These are phyloP conservation scores for Linum lewisii DNA, from an alignment of 345 rosid species.

Conservation along the genomic window DNA sequence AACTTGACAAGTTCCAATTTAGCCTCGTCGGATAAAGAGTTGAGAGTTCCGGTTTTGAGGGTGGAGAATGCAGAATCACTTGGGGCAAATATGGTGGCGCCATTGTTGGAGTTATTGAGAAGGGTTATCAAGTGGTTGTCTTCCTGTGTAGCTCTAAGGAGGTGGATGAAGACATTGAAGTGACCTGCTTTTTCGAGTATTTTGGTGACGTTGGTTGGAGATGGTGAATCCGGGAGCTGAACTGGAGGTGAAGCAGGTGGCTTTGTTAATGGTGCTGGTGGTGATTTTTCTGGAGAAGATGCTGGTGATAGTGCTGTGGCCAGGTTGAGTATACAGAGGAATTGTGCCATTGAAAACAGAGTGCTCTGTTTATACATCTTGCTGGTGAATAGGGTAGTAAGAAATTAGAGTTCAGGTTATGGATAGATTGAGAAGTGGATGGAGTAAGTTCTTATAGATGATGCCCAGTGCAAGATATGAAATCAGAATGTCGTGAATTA, in stretches of 20 bases:
- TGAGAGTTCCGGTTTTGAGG: constrained; percentile 8
- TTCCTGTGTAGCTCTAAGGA: not conserved
- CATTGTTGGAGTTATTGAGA: constrained; percentile 7
- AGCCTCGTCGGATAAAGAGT: constrained; percentile 1
- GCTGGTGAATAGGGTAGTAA: not conserved
- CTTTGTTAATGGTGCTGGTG: constrained; percentile 7
- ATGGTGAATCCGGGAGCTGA: not conserved
- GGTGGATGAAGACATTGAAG: constrained; percentile 1
- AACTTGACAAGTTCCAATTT: constrained; percentile 6
- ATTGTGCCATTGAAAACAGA: not conserved
- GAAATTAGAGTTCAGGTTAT: not conserved
- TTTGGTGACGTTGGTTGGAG: not conserved
- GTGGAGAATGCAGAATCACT: not conserved
- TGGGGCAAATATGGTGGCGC: constrained; percentile 8
- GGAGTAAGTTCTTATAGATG: not conserved
- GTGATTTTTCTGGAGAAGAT: constrained; percentile 7
- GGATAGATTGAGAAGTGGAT: not conserved
- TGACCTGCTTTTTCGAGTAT: constrained; percentile 3
- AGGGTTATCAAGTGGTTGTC: not conserved
- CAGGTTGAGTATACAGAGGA: not conserved
- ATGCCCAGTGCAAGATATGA: not conserved
- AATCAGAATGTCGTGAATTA: not conserved
- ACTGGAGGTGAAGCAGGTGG: not conserved
- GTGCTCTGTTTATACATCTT: not conserved
- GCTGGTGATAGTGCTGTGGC: constrained; percentile 8